phyloP scores from a whole-genome alignment of 495 filamentous ascomycete species.

The Daldinia childiae region DNA sequence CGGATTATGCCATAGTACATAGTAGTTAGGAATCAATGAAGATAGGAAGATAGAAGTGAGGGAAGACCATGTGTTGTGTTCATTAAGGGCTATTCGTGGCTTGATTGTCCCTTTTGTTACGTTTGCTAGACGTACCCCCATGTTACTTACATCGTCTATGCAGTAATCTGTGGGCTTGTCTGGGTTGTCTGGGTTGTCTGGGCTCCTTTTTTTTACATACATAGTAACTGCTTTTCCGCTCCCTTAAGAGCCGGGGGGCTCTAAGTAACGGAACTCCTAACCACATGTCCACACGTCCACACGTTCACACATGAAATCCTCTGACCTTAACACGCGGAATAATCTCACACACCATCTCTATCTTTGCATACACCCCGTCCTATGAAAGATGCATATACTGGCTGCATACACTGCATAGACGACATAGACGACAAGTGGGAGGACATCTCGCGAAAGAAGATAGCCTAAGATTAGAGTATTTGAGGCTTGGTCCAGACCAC shows the following conservation, averaged over 20 bases:
- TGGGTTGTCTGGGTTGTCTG: conserved; percentile 8
- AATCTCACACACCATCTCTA: conserved; percentile 36
- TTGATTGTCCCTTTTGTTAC: conserved; percentile 15
- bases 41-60: conserved; percentile 9
- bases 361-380: conserved; percentile 22
- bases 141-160: conserved; percentile 1
- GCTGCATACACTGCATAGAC: not conserved
- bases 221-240: conserved; percentile 1
- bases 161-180: conserved; percentile 7
- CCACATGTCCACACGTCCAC: conserved; percentile 37
- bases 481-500: conserved; percentile 33
- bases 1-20: conserved; percentile 15
- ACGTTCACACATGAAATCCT: conserved; percentile 6
- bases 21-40: not conserved
- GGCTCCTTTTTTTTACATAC: conserved; percentile 9
- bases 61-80: conserved; percentile 38
- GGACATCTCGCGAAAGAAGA: conserved; percentile 5
- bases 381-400: conserved; percentile 16
- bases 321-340: conserved; percentile 43
- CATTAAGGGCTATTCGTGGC: conserved; percentile 36
- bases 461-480: conserved; percentile 41
- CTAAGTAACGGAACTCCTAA: conserved; percentile 32
- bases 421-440: not conserved
- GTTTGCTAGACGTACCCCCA: conserved; percentile 27
- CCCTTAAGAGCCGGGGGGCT: conserved; percentile 12